Base-by-base conservation (phyloP, 306 rosid genomes). In the Citrullus mucosospermus region DNA sequence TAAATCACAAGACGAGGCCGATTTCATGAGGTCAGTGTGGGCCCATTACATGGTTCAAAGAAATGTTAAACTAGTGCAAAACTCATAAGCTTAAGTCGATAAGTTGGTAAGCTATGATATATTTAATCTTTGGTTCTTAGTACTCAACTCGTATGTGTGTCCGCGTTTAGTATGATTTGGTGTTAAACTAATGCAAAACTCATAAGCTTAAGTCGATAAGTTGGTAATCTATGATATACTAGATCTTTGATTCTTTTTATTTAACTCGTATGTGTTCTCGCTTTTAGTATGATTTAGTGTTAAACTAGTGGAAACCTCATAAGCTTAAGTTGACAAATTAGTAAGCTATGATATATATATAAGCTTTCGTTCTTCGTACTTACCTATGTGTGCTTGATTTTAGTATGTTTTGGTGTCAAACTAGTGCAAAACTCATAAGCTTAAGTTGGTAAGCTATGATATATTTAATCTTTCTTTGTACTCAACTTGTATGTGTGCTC, bases 1-100 rank as follows among this genome's bases (percentile, higher is more conserved):
- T 44, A 78, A 59, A 77, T 7, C 73, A 14, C 82, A 84, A 0
- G 89, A 87, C 0, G 88, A 84, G 22, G 1, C 30, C 9, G 90
- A 83, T 0, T 2, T 43, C 34, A 83, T 73, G 78, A 73, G 62
- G 78, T 73, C 5, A 48, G 77, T 50, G 8, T 60, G 20, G 36
- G 0, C 57, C 34, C 56, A 46, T 46, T 70, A 10, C 30, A 39
- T 41, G 28, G 28, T 41, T 41, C 30, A 62, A 18, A 55, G 18
- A 7, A 62, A 14, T 13, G 65, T 10, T 30, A 22, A n/a, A 25
- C 15, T 12, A 11, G 2, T 32, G 39, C n/a, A 13, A 32, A 32
- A 62, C 43, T 14, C 43, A 30, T 30, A 62, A 62, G 43, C 43
- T 62, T 62, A 6, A 62, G 43, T 62, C n/a, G 67, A 28, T 59